Evolutionary conservation across 2,329 filamentous ascomycete species (phyloP), one percentile per base, ranked within the genome.

Genomic region (Venturia oleaginea): DNA sequence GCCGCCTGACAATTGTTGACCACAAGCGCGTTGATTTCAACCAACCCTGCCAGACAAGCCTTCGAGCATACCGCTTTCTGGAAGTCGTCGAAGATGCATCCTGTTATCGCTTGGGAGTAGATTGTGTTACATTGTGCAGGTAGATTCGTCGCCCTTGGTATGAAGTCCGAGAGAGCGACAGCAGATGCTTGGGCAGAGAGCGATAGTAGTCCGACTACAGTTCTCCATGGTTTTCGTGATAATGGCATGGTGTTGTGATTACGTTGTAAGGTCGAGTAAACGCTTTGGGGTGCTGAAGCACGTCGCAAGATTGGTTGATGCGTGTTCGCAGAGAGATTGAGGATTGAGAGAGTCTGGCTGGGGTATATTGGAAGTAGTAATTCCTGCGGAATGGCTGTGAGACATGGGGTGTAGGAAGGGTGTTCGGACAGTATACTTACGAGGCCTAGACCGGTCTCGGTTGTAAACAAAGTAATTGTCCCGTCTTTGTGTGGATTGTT

Each of bases 131-230:
- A 81, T 27, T 68, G 62, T 17, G 68, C 46, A 4, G 77, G 74
- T 5, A 80, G 74, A 65, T 75, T 72, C 7, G 73, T 69, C 67
- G 77, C 72, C 43, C 74, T 72, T 24, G 78, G 78, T 1, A 73
- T 74, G 69, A 81, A 81, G 69, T 78, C 76, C 34, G 74, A 70
- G 43, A 81, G 77, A 27, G 75, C 74, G 48, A 79, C 76, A n/a
- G 77, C 71, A 55, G 70, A 64, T 22, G 69, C 67, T 51, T 71
- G 68, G 32, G 71, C 67, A 54, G 67, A 67, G 43, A 70, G 65
- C 63, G 71, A 64, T 38, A 69, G 63, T 30, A 75, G 68, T 59
- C 64, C 66, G 59, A 70, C 55, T 55, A 72, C 66, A 55, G 69
- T 65, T 17, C 15, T 17, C 11, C n/a, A 19, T 59, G 30, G 54